Conservation (phyloP, 139 green algal species). For the Yamagishiella unicocca region DNA sequence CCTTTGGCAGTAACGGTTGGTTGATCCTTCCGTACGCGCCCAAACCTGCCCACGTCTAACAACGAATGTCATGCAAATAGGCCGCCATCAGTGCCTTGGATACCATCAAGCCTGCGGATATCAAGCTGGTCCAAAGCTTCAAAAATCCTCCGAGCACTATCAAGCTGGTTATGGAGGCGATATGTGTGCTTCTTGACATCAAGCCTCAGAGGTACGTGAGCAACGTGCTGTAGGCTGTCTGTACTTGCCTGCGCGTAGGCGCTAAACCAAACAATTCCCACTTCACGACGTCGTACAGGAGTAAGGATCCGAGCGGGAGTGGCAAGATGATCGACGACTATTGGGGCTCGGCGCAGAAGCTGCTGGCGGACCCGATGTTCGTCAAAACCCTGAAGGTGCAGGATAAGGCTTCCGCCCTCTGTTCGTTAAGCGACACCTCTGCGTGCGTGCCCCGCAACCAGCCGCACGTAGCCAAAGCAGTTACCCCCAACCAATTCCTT, state of each 20-base stretch:
- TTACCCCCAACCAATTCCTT: too few species aligned
- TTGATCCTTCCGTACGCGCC: too few species aligned
- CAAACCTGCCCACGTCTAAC: too few species aligned
- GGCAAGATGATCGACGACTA: conserved; percentile 84
- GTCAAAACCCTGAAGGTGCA: conserved; percentile 74
- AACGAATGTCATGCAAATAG: too few species aligned
- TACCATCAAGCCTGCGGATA: conserved; percentile 89
- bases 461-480: too few species aligned
- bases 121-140: conserved; percentile 75
- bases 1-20: too few species aligned
- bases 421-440: too few species aligned
- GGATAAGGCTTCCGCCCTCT: background rate
- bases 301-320: conserved; percentile 77
- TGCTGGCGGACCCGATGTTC: conserved; percentile 83
- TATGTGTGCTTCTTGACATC: conserved; percentile 67
- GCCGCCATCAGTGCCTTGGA: conserved; percentile 74
- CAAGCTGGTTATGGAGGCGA: conserved; percentile 81
- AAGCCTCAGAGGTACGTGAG: conserved; percentile 54
- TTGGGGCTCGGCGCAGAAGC: conserved; percentile 67
- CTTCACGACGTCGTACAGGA: too few species aligned
- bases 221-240: background rate
- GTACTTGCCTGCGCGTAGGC: background rate
- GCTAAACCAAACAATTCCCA: too few species aligned
- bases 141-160: conserved; percentile 82
- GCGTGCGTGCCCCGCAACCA: too few species aligned